Conservation (phyloP, 2,329 filamentous ascomycete genomes). For the Aspergillus fumigatus region DNA sequence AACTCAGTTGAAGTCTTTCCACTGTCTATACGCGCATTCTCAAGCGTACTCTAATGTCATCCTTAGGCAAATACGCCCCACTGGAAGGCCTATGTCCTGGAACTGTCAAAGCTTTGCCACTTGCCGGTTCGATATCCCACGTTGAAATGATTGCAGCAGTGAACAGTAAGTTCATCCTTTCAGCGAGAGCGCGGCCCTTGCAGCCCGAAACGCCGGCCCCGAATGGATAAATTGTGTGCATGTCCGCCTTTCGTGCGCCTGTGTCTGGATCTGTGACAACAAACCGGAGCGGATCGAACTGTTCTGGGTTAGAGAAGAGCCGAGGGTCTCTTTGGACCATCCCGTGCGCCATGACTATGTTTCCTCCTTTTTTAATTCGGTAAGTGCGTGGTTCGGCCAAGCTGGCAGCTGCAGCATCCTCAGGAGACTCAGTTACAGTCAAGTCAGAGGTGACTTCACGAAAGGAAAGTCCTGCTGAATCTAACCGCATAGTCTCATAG, state of each 20-base stretch:
- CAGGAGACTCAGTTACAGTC: conserved; percentile 34
- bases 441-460: conserved; percentile 37
- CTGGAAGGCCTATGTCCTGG: conserved; percentile 48
- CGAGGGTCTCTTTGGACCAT: conserved; percentile 40
- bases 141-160: conserved; percentile 50
- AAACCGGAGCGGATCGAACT: conserved; percentile 44
- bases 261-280: conserved; percentile 40
- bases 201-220: conserved; percentile 48
- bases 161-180: conserved; percentile 48
- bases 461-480: conserved; percentile 41
- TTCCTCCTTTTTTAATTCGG: conserved; percentile 39
- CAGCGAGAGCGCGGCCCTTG: conserved; percentile 48
- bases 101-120: conserved; percentile 46
- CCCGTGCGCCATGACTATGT: conserved; percentile 42
- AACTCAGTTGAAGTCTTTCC: background rate
- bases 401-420: conserved; percentile 32
- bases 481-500: conserved; percentile 44
- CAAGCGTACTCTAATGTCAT: conserved; percentile 53
- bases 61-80: conserved; percentile 48
- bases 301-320: conserved; percentile 38
- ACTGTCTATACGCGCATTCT: conserved; percentile 33
- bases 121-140: conserved; percentile 52
- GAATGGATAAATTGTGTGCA: conserved; percentile 45
- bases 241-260: conserved; percentile 30
- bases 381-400: conserved; percentile 34